Evolutionary conservation across 495 filamentous ascomycete genomes (phyloP).

Genomic region (Neurospora intermedia): DNA sequence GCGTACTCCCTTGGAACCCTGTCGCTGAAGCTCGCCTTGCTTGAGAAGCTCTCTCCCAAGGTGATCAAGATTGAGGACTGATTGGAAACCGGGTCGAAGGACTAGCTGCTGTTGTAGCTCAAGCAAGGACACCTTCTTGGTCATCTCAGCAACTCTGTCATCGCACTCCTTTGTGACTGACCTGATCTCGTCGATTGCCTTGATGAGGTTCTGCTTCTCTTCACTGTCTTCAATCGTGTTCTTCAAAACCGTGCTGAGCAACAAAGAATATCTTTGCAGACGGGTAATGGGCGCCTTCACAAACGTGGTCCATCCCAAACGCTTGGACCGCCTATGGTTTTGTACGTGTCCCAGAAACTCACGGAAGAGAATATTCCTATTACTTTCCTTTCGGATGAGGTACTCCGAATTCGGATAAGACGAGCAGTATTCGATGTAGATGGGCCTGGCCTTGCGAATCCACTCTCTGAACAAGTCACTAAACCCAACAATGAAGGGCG

Average conservation of each 20-base stretch:
- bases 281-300: constrained; percentile 88
- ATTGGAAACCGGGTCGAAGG: constrained; percentile 75
- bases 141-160: constrained; percentile 85
- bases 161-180: constrained; percentile 87
- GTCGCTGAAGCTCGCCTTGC: constrained; percentile 80
- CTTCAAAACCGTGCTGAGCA: constrained; percentile 74
- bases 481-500: constrained; percentile 86
- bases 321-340: constrained; percentile 69
- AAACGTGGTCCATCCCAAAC: constrained; percentile 88
- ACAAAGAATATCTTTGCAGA: constrained; percentile 79
- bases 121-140: constrained; percentile 78
- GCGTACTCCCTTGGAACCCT: constrained; percentile 74
- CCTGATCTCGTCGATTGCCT: constrained; percentile 92
- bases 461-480: constrained; percentile 98
- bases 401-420: constrained; percentile 77
- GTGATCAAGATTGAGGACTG: constrained; percentile 85
- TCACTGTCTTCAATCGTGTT: constrained; percentile 75
- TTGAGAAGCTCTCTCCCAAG: constrained; percentile 82
- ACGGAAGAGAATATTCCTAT: constrained; percentile 76
- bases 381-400: constrained; percentile 72
- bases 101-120: constrained; percentile 78
- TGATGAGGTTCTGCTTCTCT: constrained; percentile 76
- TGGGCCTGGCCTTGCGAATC: constrained; percentile 84
- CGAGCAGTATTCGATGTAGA: constrained; percentile 88
- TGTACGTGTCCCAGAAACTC: constrained; percentile 73